These are phyloP conservation scores for Huntiella omanensis DNA, from an alignment of 2,329 filamentous ascomycete species.

Conservation along the genomic window DNA sequence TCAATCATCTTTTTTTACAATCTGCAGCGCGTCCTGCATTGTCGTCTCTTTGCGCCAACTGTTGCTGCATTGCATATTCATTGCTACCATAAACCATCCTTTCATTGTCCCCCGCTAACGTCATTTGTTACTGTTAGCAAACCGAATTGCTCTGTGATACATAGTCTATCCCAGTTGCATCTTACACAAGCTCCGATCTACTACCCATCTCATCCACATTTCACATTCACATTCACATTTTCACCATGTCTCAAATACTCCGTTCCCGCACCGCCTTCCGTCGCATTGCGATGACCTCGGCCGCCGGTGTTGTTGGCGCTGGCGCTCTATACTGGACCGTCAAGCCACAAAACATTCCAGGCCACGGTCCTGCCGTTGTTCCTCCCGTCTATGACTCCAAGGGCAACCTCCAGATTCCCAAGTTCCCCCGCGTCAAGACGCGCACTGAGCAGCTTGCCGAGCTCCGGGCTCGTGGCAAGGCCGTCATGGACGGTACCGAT, in stretches of 20 bases:
- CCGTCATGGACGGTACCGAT: conserved; percentile 10
- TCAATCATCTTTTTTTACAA: neutral
- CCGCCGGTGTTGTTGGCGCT: conserved; percentile 23
- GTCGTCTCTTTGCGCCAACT: neutral
- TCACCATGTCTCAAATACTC: conserved; percentile 8
- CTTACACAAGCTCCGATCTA: neutral
- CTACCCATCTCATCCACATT: neutral
- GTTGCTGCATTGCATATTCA: neutral
- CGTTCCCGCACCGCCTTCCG: conserved; percentile 18
- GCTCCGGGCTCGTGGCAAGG: conserved; percentile 26
- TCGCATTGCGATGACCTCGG: conserved; percentile 25
- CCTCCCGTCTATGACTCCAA: conserved; percentile 51
- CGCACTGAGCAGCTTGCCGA: conserved; percentile 46
- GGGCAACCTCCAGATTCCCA: conserved; percentile 46
- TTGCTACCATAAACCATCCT: no score
- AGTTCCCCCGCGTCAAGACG: conserved; percentile 43
- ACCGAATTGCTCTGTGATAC: neutral
- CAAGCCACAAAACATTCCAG: conserved; percentile 53
- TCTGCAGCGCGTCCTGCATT: neutral
- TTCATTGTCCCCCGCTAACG: no score
- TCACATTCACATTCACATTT: neutral
- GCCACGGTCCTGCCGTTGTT: conserved; percentile 47
- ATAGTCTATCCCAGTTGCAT: neutral
- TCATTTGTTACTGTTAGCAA: no score
- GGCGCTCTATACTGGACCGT: conserved; percentile 34